Evolutionary conservation across 768 basidiomycete genomes (phyloP), one percentile per base, ranked within the genome.

Genomic region (Agaricus bisporus): DNA sequence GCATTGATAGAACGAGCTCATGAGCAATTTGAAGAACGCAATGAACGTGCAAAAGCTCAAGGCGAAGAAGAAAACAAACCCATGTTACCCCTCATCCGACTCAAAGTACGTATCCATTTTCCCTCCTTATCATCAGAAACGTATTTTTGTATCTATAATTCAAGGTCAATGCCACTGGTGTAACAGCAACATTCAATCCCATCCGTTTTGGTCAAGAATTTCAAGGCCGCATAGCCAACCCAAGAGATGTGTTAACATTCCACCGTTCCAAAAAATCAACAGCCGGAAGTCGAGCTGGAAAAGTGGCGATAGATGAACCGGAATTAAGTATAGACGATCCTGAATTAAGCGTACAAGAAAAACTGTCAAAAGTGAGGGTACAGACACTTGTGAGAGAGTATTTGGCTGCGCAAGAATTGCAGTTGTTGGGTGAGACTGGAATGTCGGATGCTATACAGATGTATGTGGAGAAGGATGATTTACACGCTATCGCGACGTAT

Each of bases 381-480:
- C 84, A 85, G 59, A 88, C 86, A 39, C 79, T 99, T 18, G 97
- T 99, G 42, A 80, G 84, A 65, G 91, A 98, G 69, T 98, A 95
- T 66, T 70, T 99, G 44, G 76, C 84, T 6, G 94, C 91, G 47
- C 97, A 98, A 71, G 91, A 95, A 66, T 70, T 98, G 63, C 93
- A 97, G 72, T 70, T 98, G 48, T 72, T 98, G 15, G 91, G 88
- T 1, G 94, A 97, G 70, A 76, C 77, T 39, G 93, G 88, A 22
- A 90, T 99, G 88, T 86, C 85, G 38, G 90, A 94, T 65, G 97
- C 97, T 5, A 94, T 99, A 49, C 86, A 91, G 73, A 78, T 86
- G 68, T 98, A 90, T 69, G 95, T 99, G 55, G 95, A 98, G 68
- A 99, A 99, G 76, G 95, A 98, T 63, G 94, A 97, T 67, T 84